Base-by-base conservation (phyloP, 257 asterid genomes). In the Phtheirospermum japonicum region DNA sequence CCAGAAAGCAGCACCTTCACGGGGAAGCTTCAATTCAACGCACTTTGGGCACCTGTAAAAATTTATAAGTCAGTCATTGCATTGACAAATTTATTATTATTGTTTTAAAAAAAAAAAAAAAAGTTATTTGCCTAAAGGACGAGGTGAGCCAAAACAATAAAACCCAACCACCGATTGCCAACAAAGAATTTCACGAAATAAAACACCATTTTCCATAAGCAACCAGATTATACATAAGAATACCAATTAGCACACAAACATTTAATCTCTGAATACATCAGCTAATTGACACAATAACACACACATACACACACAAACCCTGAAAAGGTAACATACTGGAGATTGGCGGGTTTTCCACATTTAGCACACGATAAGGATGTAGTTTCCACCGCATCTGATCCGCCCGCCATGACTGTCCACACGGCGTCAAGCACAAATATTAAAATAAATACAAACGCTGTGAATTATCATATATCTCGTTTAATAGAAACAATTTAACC, bases 1-100 rank as follows among this genome's bases (percentile, higher is more conserved):
- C 97, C 99, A 93, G 96, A 93, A 93, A 63, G 99, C 85, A 73
- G 99, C 95, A 48, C 76, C 88, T 72, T 87, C 95, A 16, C 96
- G 97, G 11, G 99, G 90, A 76, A 93, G 99, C 90, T 87, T 93
- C 58, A 89, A 63, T 61, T 89, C 87, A 1, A 83, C 91, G 40
- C 99, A 93, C 75, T 93, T 93, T 3, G 99, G 99, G 70, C 99
- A 89, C 86, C 99, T 93, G 71, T 18, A 64, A 65, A 50, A 2
- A 65, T 56, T 58, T 39, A 67, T 45, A 12, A 33, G 54, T 17
- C 65, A 20, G 64, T 23, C 18, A 28, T 28, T 4, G 63, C 2
- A 14, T 14, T n/a, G 19, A 33, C 46, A 45, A 7, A n/a, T n/a
- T n/a, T n/a, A n/a, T n/a, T n/a, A n/a, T n/a, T n/a, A n/a, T n/a